Conservation (phyloP, 371 early-diverging fungal genomes). For the Furculomyces boomerangus region DNA sequence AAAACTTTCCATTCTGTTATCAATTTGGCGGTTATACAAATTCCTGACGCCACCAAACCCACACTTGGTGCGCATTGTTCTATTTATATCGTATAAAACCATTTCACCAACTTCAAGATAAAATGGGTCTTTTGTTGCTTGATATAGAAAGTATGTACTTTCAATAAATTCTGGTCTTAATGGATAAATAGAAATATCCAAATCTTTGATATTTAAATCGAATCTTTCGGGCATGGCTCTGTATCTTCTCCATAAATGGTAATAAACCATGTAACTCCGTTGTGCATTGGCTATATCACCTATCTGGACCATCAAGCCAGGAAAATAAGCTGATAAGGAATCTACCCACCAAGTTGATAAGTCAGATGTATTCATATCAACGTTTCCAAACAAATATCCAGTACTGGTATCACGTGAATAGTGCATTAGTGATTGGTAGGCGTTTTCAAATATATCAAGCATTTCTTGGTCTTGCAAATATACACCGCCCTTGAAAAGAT, state of each 20-base stretch:
- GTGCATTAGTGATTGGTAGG: slow-evolving; percentile 48
- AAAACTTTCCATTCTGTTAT: slow-evolving; percentile 90
- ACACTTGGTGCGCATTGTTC: slow-evolving; percentile 47
- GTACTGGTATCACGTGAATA: slow-evolving; percentile 38
- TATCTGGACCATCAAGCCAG: slow-evolving; percentile 69
- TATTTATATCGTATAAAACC: slow-evolving; percentile 61
- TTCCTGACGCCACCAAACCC: slow-evolving; percentile 60
- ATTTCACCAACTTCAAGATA: slow-evolving; percentile 79
- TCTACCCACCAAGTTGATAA: slow-evolving; percentile 69
- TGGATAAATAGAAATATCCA: slow-evolving; percentile 57
- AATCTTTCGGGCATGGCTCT: slow-evolving; percentile 76
- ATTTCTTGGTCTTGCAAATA: slow-evolving; percentile 69
- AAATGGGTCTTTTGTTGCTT: slow-evolving; percentile 78
- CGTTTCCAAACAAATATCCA: slow-evolving; percentile 69
- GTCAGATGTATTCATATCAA: slow-evolving; percentile 53
- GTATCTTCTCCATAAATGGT: slow-evolving; percentile 68
- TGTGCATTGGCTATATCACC: slow-evolving; percentile 77
- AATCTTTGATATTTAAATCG: slow-evolving; percentile 38
- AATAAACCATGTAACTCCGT: slow-evolving; percentile 59
- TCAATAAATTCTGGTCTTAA: slow-evolving; percentile 88
- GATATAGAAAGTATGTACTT: slow-evolving; percentile 79
- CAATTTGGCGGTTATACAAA: slow-evolving; percentile 25
- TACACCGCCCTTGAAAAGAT: slow-evolving; percentile 71
- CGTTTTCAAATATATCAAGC: slow-evolving; percentile 54
- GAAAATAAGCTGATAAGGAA: slow-evolving; percentile 78